A percentile compares a stretch with the other conserved stretches of the same genome.
phyloP scores from a whole-genome alignment of 768 basidiomycete genomes.

The Suillus discolor region DNA sequence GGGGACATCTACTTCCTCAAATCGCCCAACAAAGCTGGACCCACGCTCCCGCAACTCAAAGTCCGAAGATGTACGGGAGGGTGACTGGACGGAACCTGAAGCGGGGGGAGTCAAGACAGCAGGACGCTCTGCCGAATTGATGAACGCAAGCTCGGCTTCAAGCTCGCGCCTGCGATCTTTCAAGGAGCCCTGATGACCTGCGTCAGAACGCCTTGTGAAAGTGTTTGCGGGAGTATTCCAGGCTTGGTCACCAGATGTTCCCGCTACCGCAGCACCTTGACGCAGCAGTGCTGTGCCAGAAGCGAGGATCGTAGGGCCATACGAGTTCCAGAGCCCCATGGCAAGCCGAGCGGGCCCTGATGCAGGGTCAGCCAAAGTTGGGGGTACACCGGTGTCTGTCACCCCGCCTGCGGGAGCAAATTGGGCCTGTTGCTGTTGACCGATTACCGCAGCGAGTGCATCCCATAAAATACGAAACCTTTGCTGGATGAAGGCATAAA shows the following conservation, averaged over 20 bases:
- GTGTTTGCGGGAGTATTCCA: slow-evolving; percentile 34
- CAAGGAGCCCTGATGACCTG: slow-evolving; percentile 23
- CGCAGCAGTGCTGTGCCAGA: slow-evolving; percentile 64
- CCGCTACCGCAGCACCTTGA: slow-evolving; percentile 48
- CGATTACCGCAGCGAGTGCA: slow-evolving; percentile 51
- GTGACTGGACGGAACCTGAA: slow-evolving; percentile 34
- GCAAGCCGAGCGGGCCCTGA: slow-evolving; percentile 69
- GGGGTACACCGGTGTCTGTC: slow-evolving; percentile 38
- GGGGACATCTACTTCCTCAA: slow-evolving; percentile 73
- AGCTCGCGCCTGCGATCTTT: slow-evolving; percentile 52
- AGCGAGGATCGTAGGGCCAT: slow-evolving; percentile 73
- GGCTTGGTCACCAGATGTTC: slow-evolving; percentile 28
- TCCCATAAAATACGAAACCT: slow-evolving; percentile 69
- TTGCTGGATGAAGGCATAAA: slow-evolving; percentile 68
- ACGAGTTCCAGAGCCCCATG: slow-evolving; percentile 73
- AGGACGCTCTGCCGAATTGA: slow-evolving; percentile 30
- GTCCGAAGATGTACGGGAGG: slow-evolving; percentile 43
- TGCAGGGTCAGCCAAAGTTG: slow-evolving; percentile 52
- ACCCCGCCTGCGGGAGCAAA: slow-evolving; percentile 22
- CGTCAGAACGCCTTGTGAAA: slow-evolving; percentile 16
- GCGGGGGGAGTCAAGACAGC: slow-evolving; percentile 30
- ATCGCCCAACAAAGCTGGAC: slow-evolving; percentile 42
- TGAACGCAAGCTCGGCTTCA: slow-evolving; percentile 61
- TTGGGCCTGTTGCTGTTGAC: slow-evolving; percentile 40
- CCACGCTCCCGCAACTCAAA: slow-evolving; percentile 50